Evolutionary conservation across 495 filamentous ascomycete species (phyloP).

Genomic region (Letharia lupina): DNA sequence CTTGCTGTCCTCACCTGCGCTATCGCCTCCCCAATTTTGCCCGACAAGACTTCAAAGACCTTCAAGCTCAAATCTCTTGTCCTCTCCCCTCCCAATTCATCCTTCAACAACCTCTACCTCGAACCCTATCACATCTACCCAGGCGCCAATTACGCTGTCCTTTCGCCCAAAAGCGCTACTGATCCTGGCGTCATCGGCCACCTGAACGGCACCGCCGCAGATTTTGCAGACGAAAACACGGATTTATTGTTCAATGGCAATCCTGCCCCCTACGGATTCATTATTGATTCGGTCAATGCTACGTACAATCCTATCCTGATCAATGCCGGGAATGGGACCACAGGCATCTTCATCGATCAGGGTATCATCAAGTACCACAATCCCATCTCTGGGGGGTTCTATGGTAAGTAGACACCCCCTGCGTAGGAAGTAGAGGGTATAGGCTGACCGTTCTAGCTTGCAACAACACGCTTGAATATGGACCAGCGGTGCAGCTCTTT

Average conservation of each 20-base stretch:
- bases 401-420: constrained; percentile 8
- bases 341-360: constrained; percentile 17
- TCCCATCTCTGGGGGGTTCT: constrained; percentile 18
- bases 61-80: constrained; percentile 12
- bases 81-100: constrained; percentile 4
- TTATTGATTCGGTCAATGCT: constrained; percentile 3
- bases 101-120: constrained; percentile 10
- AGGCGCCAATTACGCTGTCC: constrained; percentile 16
- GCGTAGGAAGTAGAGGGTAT: not conserved
- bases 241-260: not conserved
- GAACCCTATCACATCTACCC: constrained; percentile 19
- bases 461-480: constrained; percentile 15
- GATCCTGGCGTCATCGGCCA: constrained; percentile 6
- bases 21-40: not conserved
- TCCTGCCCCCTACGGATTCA: constrained; percentile 1
- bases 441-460: constrained; percentile 15
- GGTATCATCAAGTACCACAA: constrained; percentile 15
- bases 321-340: constrained; percentile 13
- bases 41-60: not conserved
- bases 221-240: constrained; percentile 1
- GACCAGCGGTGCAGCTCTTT: constrained; percentile 19
- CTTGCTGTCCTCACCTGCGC: not conserved
- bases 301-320: constrained; percentile 16
- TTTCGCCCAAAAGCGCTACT: not conserved
- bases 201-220: constrained; percentile 15